phyloP scores from a whole-genome alignment of 116 monocot genomes.

The Iris pallida region DNA sequence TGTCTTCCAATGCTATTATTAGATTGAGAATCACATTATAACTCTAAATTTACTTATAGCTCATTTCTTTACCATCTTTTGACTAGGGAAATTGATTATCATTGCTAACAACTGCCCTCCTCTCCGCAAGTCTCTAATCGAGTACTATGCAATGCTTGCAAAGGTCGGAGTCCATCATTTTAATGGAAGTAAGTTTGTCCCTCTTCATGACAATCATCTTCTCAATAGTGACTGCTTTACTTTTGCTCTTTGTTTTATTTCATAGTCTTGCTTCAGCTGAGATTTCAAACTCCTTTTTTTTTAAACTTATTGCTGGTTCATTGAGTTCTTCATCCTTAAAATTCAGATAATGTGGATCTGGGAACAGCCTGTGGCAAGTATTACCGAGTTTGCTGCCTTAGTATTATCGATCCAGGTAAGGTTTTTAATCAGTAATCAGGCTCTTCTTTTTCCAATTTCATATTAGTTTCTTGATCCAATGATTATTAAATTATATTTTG shows the following conservation, averaged over 20 bases:
- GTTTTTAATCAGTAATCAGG: neutral
- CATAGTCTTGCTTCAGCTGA: too few relatives aligned
- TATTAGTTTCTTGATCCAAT: neutral
- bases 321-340: neutral
- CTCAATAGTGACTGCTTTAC: too few relatives aligned
- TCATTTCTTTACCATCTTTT: neutral
- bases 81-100: conserved; percentile 30
- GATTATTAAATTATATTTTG: neutral
- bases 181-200: conserved; percentile 35
- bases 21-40: too few relatives aligned
- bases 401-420: conserved; percentile 42
- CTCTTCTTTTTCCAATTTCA: neutral
- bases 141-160: conserved; percentile 61
- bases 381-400: conserved; percentile 37
- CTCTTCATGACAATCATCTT: too few relatives aligned
- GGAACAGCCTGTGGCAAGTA: conserved; percentile 48
- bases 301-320: neutral
- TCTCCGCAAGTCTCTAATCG: conserved; percentile 50
- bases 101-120: conserved; percentile 63
- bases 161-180: conserved; percentile 66
- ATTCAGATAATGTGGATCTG: conserved; percentile 37
- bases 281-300: too few relatives aligned
- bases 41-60: too few relatives aligned
- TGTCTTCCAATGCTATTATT: too few relatives aligned
- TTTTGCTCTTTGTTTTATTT: too few relatives aligned